Percentiles rank a stretch among this genome's conserved stretches.
These are phyloP conservation scores for Polychaeton citri DNA, from an alignment of 2,329 filamentous ascomycete genomes.

Conservation along the genomic window DNA sequence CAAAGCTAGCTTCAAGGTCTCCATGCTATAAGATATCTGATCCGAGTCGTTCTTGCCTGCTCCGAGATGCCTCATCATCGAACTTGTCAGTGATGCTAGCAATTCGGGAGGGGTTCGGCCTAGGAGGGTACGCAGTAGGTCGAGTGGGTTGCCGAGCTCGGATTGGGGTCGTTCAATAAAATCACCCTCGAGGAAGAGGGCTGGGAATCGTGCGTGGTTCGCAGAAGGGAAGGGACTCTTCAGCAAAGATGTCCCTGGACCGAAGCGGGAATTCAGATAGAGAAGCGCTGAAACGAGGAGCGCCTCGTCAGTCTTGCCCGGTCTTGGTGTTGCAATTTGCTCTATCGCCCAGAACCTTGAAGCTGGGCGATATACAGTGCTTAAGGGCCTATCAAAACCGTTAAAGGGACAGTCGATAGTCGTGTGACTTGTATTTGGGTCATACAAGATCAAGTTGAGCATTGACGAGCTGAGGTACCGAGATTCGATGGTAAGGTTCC, in stretches of 20 bases:
- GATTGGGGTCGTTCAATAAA: constrained; percentile 13
- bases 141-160: constrained; percentile 1
- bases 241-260: constrained; percentile 12
- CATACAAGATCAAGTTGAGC: constrained; percentile 4
- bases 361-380: background rate
- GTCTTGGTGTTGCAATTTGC: background rate
- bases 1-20: background rate
- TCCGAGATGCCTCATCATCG: background rate
- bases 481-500: constrained; percentile 1
- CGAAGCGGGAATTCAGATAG: constrained; percentile 17
- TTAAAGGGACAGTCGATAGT: background rate
- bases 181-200: constrained; percentile 20
- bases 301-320: constrained; percentile 16
- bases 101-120: constrained; percentile 6
- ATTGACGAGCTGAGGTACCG: constrained; percentile 7
- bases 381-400: background rate
- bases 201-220: constrained; percentile 18
- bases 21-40: background rate
- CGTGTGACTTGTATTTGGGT: background rate
- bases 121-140: constrained; percentile 3
- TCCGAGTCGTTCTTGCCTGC: background rate
- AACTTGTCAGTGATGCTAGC: constrained; percentile 1
- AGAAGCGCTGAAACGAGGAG: constrained; percentile 21
- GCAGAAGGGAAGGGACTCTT: constrained; percentile 14
- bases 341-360: constrained; percentile 3